Base-by-base conservation (phyloP, 2,329 filamentous ascomycete genomes). In the Colletotrichum theobromicola region DNA sequence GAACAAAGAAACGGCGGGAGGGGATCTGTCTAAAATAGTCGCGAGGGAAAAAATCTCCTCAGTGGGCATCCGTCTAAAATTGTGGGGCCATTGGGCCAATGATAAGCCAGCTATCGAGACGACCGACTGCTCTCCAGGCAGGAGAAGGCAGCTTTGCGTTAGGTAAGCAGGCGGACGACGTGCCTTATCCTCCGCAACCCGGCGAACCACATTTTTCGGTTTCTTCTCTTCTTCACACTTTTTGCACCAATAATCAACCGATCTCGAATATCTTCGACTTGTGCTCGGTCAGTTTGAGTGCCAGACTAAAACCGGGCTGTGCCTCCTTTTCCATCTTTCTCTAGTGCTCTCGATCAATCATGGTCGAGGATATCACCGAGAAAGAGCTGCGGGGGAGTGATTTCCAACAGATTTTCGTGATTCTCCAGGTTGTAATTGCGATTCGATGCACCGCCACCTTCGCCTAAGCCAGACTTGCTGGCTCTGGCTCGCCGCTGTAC, bases 221-320 rank as follows among this genome's bases (percentile, higher is more conserved):
- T 75, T 71, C 68, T 77, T 78, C 66, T 80, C 35, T 71, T 62
- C 67, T 80, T 80, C 68, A 79, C 84, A 90, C 88, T 84, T 85
- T 86, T 83, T 79, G 89, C 89, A 90, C 88, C 85, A 90, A 87
- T 87, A 91, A 91, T 91, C 89, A 91, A 91, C 88, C 88, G 87
- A 84, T 84, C 80, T 84, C 80, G 82, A 89, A 35, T 46, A 50
- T 83, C 72, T 81, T 75, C 84, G 82, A 90, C 87, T 89, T 84
- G 81, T 83, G 85, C 80, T 85, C 86, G 89, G 89, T 91, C 89
- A 91, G 89, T 90, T 90, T 89, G 83, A 84, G 87, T 90, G 89
- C 89, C 80, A 91, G 88, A 91, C 74, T 75, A 85, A 89, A 71
- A 77, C 68, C 77, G 70, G 81, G 74, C 74, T 78, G 77, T 77